Base-by-base conservation (phyloP, 768 basidiomycete species). In the Podaxis sp. region DNA sequence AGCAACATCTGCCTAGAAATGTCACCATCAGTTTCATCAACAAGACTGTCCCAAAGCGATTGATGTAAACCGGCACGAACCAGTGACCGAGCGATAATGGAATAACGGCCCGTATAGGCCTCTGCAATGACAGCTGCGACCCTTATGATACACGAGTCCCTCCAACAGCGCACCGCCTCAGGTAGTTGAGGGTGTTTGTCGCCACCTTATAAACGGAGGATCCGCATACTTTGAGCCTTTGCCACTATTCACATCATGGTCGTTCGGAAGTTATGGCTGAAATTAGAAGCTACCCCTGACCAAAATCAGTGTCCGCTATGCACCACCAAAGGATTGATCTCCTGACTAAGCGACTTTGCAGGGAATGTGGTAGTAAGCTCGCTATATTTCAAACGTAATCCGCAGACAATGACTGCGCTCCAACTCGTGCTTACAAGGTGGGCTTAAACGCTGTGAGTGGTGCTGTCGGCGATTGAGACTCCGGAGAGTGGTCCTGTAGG, bases 21-120 rank as follows among this genome's bases (percentile, higher is more conserved):
- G 15, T 24, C 37, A 49, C 49, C 51, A 61, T 55, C 60, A 62
- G 53, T 55, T 55, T 62, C 60, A 62, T 55, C 60, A 62, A 22
- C 41, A 55, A 22, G n/a, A 20, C 12, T 46, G 44, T 46, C 44
- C 20, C 13, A 59, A 17, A 13, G 44, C 15, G 7, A 26, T 28
- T 56, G 56, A 56, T 44, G 40, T 26, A 13, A 17, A 26, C 26
- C 13, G 40, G 55, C 22, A 28, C 49, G 49, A 12, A 12, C 48
- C 26, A 24, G 5, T 13, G 49, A 28, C 24, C 49, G 49, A 4
- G 7, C 20, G 49, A 10, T 46, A 7, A 46, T 20, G 44, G 17
- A 41, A n/a, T 20, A 46, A 46, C 44, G 15, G 20, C 44, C n/a
- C 33, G 33, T 33, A 33, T 33, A 33, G 33, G 33, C 33, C 33